Percentiles rank a stretch among this genome's conserved stretches.
These are phyloP conservation scores for Pseudonitzschia multistriata DNA, from an alignment of 108 stramenopile genomes.

Conservation along the genomic window DNA sequence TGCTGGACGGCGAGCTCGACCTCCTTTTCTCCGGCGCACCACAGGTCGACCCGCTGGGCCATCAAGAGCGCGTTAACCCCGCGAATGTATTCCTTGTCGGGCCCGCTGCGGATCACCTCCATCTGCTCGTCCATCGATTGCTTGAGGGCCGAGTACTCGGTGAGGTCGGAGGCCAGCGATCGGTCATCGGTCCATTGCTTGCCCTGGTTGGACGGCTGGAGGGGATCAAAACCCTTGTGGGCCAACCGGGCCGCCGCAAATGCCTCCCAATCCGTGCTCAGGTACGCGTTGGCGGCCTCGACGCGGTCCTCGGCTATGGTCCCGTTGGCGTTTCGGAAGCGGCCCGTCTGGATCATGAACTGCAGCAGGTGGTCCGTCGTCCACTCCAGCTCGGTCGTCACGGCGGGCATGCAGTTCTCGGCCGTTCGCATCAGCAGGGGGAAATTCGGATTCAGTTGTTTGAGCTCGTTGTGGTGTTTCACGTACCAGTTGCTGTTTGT, in stretches of 20 bases:
- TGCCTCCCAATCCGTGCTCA: slow-evolving; percentile 52
- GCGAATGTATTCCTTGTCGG: slow-evolving; percentile 68
- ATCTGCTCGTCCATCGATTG: slow-evolving; percentile 57
- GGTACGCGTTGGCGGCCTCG: slow-evolving; percentile 70
- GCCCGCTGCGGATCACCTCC: slow-evolving; percentile 57
- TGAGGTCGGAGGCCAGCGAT: slow-evolving; percentile 45
- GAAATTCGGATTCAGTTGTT: slow-evolving; percentile 78
- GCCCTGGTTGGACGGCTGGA: slow-evolving; percentile 54
- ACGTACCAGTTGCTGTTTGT: slow-evolving; percentile 59
- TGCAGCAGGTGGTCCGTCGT: slow-evolving; percentile 74
- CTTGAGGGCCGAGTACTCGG: slow-evolving; percentile 60
- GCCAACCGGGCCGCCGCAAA: slow-evolving; percentile 49
- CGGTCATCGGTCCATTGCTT: slow-evolving; percentile 62
- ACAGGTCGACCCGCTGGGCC: slow-evolving; percentile 86
- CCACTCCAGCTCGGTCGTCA: slow-evolving; percentile 81
- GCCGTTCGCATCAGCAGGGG: slow-evolving; percentile 76
- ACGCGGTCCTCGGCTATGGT: slow-evolving; percentile 66
- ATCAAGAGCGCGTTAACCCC: slow-evolving; percentile 79
- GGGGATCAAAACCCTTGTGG: slow-evolving; percentile 74
- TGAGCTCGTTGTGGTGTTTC: slow-evolving; percentile 77
- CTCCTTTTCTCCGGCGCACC: slow-evolving; percentile 84
- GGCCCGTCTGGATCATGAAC: slow-evolving; percentile 81
- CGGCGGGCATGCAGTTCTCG: slow-evolving; percentile 85
- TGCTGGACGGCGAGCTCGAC: slow-evolving; percentile 87
- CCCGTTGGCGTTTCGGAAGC: slow-evolving; percentile 73